phyloP scores from a whole-genome alignment of 1,139 yeast genomes.

The Meyerozyma elateridarum region DNA sequence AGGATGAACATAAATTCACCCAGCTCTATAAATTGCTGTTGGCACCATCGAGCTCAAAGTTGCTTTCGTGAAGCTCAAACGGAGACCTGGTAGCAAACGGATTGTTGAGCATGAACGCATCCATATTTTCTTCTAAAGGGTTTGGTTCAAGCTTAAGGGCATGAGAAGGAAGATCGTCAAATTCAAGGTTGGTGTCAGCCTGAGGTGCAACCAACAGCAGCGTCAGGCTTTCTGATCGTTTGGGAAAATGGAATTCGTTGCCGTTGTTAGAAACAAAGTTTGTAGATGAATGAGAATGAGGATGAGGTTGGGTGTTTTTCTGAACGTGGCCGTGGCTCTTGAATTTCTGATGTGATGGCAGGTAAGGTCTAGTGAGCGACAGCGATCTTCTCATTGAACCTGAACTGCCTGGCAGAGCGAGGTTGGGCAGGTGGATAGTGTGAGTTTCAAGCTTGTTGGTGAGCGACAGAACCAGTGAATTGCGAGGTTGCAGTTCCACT shows the following conservation, averaged over 20 bases:
- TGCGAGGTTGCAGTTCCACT: constrained; percentile 9
- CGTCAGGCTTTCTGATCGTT: background rate
- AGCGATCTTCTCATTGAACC: constrained; percentile 14
- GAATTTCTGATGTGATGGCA: constrained; percentile 20
- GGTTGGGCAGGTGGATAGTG: constrained; percentile 22
- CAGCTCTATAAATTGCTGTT: no score
- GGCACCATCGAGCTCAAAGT: no score
- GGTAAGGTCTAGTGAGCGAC: constrained; percentile 14
- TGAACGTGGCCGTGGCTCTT: constrained; percentile 29
- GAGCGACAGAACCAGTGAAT: constrained; percentile 21
- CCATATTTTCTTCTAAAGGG: constrained; percentile 2
- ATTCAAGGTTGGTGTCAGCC: background rate
- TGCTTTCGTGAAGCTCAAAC: no score
- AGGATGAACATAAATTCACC: no score
- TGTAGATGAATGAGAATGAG: constrained; percentile 6
- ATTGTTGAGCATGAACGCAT: background rate
- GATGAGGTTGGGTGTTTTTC: constrained; percentile 21
- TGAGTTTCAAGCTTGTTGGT: constrained; percentile 28
- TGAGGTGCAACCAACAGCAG: background rate
- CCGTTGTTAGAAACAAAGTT: constrained; percentile 8
- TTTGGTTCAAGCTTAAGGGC: background rate
- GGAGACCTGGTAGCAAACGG: no score
- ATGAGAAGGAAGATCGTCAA: constrained; percentile 2
- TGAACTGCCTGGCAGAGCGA: constrained; percentile 12
- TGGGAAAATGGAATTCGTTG: constrained; percentile 6